Percentiles rank a stretch among this genome's conserved stretches.
Evolutionary conservation across 2,329 filamentous ascomycete species (phyloP).

Genomic region (Emergomyces pasteurianus): DNA sequence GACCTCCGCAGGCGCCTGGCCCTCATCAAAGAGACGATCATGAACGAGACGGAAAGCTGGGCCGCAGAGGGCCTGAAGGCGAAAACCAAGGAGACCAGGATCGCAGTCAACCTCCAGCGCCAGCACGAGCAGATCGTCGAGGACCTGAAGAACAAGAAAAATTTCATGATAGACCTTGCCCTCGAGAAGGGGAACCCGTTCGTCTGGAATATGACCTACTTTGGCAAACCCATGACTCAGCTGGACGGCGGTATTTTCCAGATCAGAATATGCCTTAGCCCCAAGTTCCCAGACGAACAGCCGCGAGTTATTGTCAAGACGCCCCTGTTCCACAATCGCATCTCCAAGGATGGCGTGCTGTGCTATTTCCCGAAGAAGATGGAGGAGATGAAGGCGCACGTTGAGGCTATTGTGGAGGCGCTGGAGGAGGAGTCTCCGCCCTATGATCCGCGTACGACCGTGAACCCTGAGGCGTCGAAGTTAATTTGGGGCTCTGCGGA

Average conservation of each 20-base stretch:
- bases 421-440: conserved; percentile 81
- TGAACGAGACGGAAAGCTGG: conserved; percentile 63
- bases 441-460: conserved; percentile 79
- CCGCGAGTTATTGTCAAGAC: conserved; percentile 74
- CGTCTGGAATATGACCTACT: conserved; percentile 77
- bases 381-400: conserved; percentile 71
- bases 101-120: conserved; percentile 69
- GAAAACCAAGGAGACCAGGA: conserved; percentile 55
- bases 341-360: conserved; percentile 65
- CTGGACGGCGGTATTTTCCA: conserved; percentile 83
- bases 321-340: conserved; percentile 74
- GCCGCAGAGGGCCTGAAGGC: conserved; percentile 53
- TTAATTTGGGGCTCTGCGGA: conserved; percentile 74
- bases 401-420: conserved; percentile 67
- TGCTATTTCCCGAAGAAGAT: conserved; percentile 64
- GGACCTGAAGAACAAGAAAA: conserved; percentile 57
- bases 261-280: conserved; percentile 67
- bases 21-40: conserved; percentile 56
- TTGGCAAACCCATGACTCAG: conserved; percentile 84
- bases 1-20: conserved; percentile 58
- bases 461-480: conserved; percentile 74
- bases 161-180: conserved; percentile 60
- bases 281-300: conserved; percentile 76
- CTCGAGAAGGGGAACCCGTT: conserved; percentile 77
- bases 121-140: conserved; percentile 76